Evolutionary conservation across 2,329 filamentous ascomycete genomes (phyloP).

Genomic region (Dissoconium aciculare): DNA sequence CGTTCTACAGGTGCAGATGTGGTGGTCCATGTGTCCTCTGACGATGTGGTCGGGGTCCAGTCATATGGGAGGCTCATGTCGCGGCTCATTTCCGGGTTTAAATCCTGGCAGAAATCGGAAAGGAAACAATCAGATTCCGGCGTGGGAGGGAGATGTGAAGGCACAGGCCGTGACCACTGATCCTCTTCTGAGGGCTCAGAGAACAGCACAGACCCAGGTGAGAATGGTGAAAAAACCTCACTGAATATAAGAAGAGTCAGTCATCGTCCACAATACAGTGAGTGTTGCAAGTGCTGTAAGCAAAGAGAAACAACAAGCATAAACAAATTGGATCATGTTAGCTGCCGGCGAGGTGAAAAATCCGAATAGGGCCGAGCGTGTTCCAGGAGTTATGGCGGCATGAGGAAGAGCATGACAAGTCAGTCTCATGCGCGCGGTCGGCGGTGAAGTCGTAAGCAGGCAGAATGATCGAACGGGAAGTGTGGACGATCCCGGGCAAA

Average conservation of each 20-base stretch:
- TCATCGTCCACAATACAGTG: constrained; percentile 6
- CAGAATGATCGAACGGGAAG: too few relatives aligned
- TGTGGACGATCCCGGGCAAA: too few relatives aligned
- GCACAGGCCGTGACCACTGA: constrained; percentile 19
- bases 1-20: constrained; percentile 15
- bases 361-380: not conserved
- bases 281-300: constrained; percentile 1
- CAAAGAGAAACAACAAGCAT: constrained; percentile 3
- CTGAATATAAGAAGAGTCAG: constrained; percentile 17
- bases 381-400: not conserved
- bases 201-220: constrained; percentile 18
- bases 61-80: constrained; percentile 15
- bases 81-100: not conserved
- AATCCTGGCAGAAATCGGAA: constrained; percentile 13
- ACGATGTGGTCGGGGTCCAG: constrained; percentile 16
- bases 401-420: too few relatives aligned
- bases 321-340: constrained; percentile 5
- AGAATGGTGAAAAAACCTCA: constrained; percentile 16
- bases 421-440: too few relatives aligned
- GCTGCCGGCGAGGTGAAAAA: not conserved
- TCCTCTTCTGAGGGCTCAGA: constrained; percentile 19
- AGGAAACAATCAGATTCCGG: constrained; percentile 20
- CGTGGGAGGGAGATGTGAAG: constrained; percentile 15
- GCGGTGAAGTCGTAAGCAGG: too few relatives aligned
- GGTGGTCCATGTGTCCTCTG: constrained; percentile 17